A percentile compares a stretch with the other conserved stretches of the same genome.
Conservation (phyloP, 305 asterid species). For the Lippia alba region DNA sequence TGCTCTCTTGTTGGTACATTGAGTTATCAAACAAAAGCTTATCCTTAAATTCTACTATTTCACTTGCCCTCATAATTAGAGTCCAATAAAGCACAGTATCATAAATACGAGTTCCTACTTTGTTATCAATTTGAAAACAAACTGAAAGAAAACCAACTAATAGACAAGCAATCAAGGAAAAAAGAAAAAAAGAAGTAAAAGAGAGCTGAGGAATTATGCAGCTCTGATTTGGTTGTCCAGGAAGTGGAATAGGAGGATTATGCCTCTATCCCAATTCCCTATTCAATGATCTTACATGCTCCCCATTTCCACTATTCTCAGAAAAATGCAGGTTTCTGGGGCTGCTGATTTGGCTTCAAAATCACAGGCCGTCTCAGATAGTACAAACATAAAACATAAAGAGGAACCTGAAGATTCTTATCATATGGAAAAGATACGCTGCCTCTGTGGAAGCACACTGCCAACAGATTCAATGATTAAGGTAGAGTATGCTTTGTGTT, state of each 20-base stretch:
- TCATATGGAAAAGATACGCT: conserved; percentile 76
- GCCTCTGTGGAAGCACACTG: conserved; percentile 82
- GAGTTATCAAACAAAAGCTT: not conserved
- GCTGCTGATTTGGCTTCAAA: conserved; percentile 77
- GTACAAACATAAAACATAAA: conserved; percentile 52
- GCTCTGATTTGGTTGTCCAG: conserved; percentile 12
- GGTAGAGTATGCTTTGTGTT: conserved; percentile 47
- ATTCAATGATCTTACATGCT: conserved; percentile 23
- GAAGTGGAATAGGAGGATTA: conserved; percentile 13
- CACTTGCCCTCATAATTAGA: not conserved
- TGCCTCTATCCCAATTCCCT: conserved; percentile 11
- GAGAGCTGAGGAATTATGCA: conserved; percentile 15
- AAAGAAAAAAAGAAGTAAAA: conserved; percentile 13
- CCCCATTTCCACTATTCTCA: conserved; percentile 43
- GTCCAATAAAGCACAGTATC: conserved; percentile 19
- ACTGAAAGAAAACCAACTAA: conserved; percentile 2
- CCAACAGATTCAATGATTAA: conserved; percentile 80
- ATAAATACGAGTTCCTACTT: conserved; percentile 18
- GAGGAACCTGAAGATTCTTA: conserved; percentile 72
- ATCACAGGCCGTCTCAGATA: conserved; percentile 76
- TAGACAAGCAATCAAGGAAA: conserved; percentile 11
- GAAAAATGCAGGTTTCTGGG: conserved; percentile 93
- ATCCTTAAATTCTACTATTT: conserved; percentile 19
- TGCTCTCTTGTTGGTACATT: conserved; percentile 26
- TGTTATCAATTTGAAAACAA: conserved; percentile 22